Evolutionary conservation across 495 filamentous ascomycete species (phyloP), one percentile per base, ranked within the genome.

Genomic region (Halenospora varia): DNA sequence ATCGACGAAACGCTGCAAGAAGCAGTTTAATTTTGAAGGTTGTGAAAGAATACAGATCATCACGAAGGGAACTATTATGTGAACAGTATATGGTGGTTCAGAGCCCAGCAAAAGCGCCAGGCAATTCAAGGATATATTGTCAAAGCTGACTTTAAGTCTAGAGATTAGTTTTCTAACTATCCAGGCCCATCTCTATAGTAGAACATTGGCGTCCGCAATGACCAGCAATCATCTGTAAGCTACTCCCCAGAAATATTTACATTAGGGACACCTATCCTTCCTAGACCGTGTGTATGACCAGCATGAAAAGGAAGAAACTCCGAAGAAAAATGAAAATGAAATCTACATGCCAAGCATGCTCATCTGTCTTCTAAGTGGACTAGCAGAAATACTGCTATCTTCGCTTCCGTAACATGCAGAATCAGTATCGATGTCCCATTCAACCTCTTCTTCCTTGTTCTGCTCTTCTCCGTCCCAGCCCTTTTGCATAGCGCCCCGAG

Each of bases 361-460:
- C 82, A 87, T 86, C 61, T 88, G 83, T 64, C 83, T 76, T 64
- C 82, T 77, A 66, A 87, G 74, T 29, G 86, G 86, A 58, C 84
- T 88, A 2, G 82, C 80, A n/a, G 77, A 71, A 15, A 70, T 77
- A 69, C 79, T 82, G 59, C 70, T 75, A 48, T 81, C 79, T 66
- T 87, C 85, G 59, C 86, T 86, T 47, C 80, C 83, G 63, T 89
- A 77, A 56, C 68, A 82, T 3, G 80, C 77, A 11, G 80, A 81
- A 67, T 92, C 89, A n/a, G 89, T 87, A 69, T 94, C 90, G 55
- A 95, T 96, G 63, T 96, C 91, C 79, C 86, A 90, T 51, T 80
- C 76, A 18, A 80, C 78, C 59, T 84, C 79, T 19, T 81, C 74
- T 17, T 78, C 76, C 18, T 77, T 69, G 19, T 70, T 68, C 11